Conservation (phyloP, 257 asterid species). For the Salvia miltiorrhiza region DNA sequence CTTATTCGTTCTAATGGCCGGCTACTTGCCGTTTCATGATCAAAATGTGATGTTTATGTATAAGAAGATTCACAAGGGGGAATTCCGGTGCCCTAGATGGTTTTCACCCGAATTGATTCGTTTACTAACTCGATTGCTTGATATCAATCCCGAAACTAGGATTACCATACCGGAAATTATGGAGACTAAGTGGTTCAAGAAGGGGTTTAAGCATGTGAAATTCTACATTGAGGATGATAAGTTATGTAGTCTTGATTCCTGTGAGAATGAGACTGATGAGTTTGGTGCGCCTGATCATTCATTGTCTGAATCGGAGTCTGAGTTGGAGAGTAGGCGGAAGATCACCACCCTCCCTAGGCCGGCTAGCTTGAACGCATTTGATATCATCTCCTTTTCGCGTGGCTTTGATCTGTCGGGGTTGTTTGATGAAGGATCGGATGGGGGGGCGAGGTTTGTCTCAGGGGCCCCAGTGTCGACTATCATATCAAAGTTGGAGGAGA, state of each 20-base stretch:
- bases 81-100: conserved; percentile 94
- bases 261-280: conserved; percentile 17
- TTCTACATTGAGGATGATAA: conserved; percentile 86
- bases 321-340: conserved; percentile 48
- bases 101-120: conserved; percentile 65
- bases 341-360: conserved; percentile 68
- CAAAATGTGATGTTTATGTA: conserved; percentile 85
- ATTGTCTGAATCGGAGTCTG: conserved; percentile 64
- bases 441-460: conserved; percentile 65
- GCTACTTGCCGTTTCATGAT: conserved; percentile 86
- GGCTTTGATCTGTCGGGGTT: conserved; percentile 87
- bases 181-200: conserved; percentile 61
- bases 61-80: conserved; percentile 85
- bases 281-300: conserved; percentile 41
- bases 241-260: conserved; percentile 52
- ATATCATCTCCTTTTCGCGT: conserved; percentile 76
- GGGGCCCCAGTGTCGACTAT: conserved; percentile 81
- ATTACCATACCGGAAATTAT: conserved; percentile 60
- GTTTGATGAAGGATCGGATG: conserved; percentile 83
- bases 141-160: conserved; percentile 60
- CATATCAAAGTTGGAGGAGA: conserved; percentile 81
- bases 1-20: conserved; percentile 85
- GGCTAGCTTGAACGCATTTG: conserved; percentile 93
- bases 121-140: conserved; percentile 54
- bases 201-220: conserved; percentile 57